Conservation (phyloP, 371 early-diverging fungal species). For the Apophysomyces sp. region DNA sequence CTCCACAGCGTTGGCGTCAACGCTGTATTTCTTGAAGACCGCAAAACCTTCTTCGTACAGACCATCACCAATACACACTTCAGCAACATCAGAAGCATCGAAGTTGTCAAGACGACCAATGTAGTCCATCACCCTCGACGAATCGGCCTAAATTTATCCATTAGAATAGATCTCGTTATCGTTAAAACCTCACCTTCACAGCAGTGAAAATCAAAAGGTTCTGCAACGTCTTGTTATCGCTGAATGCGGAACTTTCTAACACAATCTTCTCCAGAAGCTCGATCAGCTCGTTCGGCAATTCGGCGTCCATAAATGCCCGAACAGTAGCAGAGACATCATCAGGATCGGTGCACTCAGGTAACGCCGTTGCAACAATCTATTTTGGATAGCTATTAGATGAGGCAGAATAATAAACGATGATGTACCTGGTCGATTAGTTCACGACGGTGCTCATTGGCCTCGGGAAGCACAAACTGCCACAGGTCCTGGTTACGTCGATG, state of each 20-base stretch:
- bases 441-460: slow-evolving; percentile 81
- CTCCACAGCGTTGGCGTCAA: slow-evolving; percentile 82
- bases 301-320: slow-evolving; percentile 97
- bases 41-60: slow-evolving; percentile 95
- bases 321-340: slow-evolving; percentile 97
- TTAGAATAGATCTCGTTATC: neutral
- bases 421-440: slow-evolving; percentile 89
- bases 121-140: slow-evolving; percentile 91
- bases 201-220: slow-evolving; percentile 98
- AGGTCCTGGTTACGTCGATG: slow-evolving; percentile 83
- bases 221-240: slow-evolving; percentile 94
- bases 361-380: slow-evolving; percentile 78
- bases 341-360: slow-evolving; percentile 93
- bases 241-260: slow-evolving; percentile 87
- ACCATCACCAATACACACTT: slow-evolving; percentile 85
- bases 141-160: slow-evolving; percentile 60
- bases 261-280: slow-evolving; percentile 96
- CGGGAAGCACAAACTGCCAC: slow-evolving; percentile 83
- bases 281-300: slow-evolving; percentile 93
- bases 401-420: neutral
- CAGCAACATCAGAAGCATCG: slow-evolving; percentile 95
- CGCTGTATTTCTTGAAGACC: slow-evolving; percentile 92
- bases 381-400: neutral
- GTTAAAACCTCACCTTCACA: slow-evolving; percentile 62
- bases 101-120: slow-evolving; percentile 91